Conservation (phyloP, 2,329 filamentous ascomycete genomes). For the Lasiodiplodia sp. region DNA sequence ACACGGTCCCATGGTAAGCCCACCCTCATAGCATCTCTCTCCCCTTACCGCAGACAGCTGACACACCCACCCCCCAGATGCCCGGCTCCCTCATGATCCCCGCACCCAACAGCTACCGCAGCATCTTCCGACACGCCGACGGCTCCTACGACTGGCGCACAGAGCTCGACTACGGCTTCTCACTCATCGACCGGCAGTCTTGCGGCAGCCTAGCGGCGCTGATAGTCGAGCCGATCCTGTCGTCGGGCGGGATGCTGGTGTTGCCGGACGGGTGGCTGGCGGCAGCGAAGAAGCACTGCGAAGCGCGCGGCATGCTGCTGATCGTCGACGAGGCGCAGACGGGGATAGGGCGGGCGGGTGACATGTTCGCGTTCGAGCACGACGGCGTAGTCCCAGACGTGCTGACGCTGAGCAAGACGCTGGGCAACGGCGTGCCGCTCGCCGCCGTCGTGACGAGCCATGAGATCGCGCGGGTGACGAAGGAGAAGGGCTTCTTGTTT, state of each 20-base stretch:
- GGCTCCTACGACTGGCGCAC: conserved; percentile 71
- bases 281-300: conserved; percentile 57
- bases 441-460: conserved; percentile 64
- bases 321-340: conserved; percentile 50
- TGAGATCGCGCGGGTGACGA: conserved; percentile 59
- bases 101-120: conserved; percentile 67
- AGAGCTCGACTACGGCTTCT: conserved; percentile 69
- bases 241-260: conserved; percentile 66
- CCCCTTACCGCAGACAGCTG: neutral
- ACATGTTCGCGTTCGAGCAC: conserved; percentile 38
- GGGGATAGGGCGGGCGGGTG: conserved; percentile 44
- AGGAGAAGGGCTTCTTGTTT: conserved; percentile 61
- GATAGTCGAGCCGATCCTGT: conserved; percentile 68
- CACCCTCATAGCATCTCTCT: neutral
- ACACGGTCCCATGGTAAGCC: conserved; percentile 46
- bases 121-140: conserved; percentile 65
- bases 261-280: conserved; percentile 66
- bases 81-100: conserved; percentile 67
- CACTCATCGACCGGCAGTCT: conserved; percentile 65
- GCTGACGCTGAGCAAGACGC: conserved; percentile 66
- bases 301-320: conserved; percentile 43
- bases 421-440: conserved; percentile 67
- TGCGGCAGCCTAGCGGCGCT: conserved; percentile 69
- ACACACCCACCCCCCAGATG: conserved; percentile 42
- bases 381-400: conserved; percentile 58